phyloP scores from a whole-genome alignment of 805 yeast genomes.

The Candida insectorum region DNA sequence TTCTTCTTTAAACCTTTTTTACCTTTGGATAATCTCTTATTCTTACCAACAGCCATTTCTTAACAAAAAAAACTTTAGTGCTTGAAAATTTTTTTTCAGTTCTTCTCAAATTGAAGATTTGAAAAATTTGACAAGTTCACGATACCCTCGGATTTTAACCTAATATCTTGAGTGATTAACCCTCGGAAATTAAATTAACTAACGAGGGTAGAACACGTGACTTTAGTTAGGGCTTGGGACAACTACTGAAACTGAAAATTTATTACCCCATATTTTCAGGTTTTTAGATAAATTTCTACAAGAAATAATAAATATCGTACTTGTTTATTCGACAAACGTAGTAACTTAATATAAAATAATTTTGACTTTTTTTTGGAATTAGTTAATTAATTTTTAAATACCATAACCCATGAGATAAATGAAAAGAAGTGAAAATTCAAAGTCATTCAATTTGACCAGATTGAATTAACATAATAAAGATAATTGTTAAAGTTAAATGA shows the following conservation, averaged over 20 bases:
- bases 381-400: conserved; percentile 1
- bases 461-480: conserved; percentile 8
- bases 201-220: no score
- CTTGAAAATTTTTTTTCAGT: conserved; percentile 7
- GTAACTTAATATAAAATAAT: not conserved
- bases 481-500: conserved; percentile 2
- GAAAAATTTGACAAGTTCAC: not conserved
- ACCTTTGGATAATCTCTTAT: conserved; percentile 71
- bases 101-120: no score
- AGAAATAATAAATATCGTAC: no score
- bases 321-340: conserved; percentile 45
- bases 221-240: no score
- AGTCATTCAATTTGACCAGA: conserved; percentile 11
- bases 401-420: conserved; percentile 12
- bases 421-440: conserved; percentile 19
- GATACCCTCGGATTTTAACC: no score
- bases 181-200: no score
- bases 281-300: no score
- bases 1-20: conserved; percentile 98
- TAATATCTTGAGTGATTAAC: no score
- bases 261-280: no score
- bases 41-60: conserved; percentile 58
- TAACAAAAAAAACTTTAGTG: no score
- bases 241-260: no score
- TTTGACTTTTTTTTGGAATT: not conserved